These are phyloP conservation scores for Fusarium domesticum DNA, from an alignment of 2,329 filamentous ascomycete species.

Conservation along the genomic window DNA sequence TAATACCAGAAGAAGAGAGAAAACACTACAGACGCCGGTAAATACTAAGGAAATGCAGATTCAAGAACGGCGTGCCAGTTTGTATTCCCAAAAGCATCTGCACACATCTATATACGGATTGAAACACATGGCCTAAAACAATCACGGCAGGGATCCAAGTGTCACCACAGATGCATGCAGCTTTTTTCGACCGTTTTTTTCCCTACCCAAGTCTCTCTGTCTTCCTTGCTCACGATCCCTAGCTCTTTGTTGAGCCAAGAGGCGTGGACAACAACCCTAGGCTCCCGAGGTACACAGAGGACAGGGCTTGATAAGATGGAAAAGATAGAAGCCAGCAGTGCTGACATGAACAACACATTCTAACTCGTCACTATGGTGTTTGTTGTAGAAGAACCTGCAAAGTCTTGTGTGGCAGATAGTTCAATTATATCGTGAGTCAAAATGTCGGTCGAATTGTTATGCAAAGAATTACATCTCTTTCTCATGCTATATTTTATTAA, in stretches of 20 bases:
- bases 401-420: background rate
- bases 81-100: too few relatives aligned
- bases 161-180: background rate
- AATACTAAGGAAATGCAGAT: too few relatives aligned
- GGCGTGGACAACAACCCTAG: too few relatives aligned
- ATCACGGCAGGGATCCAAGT: too few relatives aligned
- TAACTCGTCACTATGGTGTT: background rate
- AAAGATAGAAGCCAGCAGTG: background rate
- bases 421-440: background rate
- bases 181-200: background rate
- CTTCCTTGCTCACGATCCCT: background rate
- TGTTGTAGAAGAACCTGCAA: background rate
- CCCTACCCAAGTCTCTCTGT: background rate
- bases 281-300: too few relatives aligned
- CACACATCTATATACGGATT: too few relatives aligned
- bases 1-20: too few relatives aligned
- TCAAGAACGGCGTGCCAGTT: too few relatives aligned
- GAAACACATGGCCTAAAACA: too few relatives aligned
- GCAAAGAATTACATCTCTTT: background rate
- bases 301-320: background rate
- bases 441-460: background rate
- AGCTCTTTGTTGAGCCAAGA: background rate
- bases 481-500: background rate
- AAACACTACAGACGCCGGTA: too few relatives aligned
- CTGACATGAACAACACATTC: background rate